Base-by-base conservation (phyloP, 2,329 filamentous ascomycete genomes). In the Colletotrichum tropicicola region DNA sequence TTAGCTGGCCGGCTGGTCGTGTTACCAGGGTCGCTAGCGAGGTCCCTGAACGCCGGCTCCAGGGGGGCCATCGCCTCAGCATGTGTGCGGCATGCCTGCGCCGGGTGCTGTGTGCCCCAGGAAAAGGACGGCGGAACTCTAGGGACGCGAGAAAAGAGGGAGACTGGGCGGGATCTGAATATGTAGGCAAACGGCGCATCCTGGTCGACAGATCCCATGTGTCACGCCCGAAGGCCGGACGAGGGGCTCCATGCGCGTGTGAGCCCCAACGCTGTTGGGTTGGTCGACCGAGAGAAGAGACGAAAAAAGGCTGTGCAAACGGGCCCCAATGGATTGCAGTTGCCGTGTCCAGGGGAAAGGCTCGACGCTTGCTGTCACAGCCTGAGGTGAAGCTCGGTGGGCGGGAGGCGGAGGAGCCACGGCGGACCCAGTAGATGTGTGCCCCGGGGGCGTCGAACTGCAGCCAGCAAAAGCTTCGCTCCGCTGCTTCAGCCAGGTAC, bases 291-390 rank as follows among this genome's bases (percentile, higher is more conserved):
- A 47, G 25, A 47, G 3, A 47, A 23, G 45, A 32, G 47, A 44
- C 25, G 47, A 51, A 32, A 37, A 19, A 19, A 37, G 8, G 45
- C 44, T 21, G n/a, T 44, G 41, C 17, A 25, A 32, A 54, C 37
- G 25, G 59, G 53, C 28, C 19, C 19, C 19, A 6, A 13, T n/a
- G 28, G 43, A 39, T 19, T 41, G 15, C 41, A 45, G 44, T n/a
- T n/a, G 30, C 17, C 23, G 28, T 25, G 35, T 44, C 23, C 25
- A 41, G 55, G 59, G 53, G 32, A 37, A 49, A 54, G 13, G 25
- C 56, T 48, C 48, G 61, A 65, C 61, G 35, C 13, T 39, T 60
- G 48, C 32, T 43, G 56, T 65, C 56, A 65, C 61, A 65, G 48
- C 48, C 43, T 54, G 49, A 51, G 43, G 39, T 56, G 39, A 43